These are phyloP conservation scores for Alloteropsis semialata DNA, from an alignment of 176 grass and related monocot species.

Conservation along the genomic window DNA sequence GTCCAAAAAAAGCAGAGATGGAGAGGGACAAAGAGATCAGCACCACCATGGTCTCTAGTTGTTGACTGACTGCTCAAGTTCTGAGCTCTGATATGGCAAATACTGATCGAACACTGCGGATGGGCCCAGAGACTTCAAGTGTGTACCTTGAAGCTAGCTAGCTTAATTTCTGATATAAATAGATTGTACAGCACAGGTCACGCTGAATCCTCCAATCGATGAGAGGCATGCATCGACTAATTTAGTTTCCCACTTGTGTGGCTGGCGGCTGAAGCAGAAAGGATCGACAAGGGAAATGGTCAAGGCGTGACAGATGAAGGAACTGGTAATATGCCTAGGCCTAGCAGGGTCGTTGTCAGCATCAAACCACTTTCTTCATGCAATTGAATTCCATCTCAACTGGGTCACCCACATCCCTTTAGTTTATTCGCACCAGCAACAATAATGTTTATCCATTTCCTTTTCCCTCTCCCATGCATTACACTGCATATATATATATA, in stretches of 20 bases:
- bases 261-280: neutral
- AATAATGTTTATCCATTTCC: slow-evolving; percentile 16
- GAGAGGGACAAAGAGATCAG: neutral
- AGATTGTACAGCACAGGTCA: neutral
- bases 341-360: slow-evolving; percentile 27
- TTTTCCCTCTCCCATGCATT: neutral
- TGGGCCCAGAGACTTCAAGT: neutral
- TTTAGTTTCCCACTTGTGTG: slow-evolving; percentile 9
- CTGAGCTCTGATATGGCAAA: neutral
- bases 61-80: neutral
- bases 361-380: slow-evolving; percentile 37
- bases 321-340: neutral
- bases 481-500: neutral
- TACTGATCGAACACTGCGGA: neutral
- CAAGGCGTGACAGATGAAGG: slow-evolving; percentile 25
- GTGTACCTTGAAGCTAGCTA: neutral
- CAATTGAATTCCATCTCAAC: slow-evolving; percentile 21
- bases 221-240: neutral
- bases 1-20: neutral
- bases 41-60: neutral
- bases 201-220: neutral
- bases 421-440: slow-evolving; percentile 19
- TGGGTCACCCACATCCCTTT: neutral
- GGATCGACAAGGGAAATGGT: slow-evolving; percentile 10
- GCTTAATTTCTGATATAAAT: neutral